phyloP scores from a whole-genome alignment of 2,329 filamentous ascomycete genomes.

The Tolypocladium nubicola region DNA sequence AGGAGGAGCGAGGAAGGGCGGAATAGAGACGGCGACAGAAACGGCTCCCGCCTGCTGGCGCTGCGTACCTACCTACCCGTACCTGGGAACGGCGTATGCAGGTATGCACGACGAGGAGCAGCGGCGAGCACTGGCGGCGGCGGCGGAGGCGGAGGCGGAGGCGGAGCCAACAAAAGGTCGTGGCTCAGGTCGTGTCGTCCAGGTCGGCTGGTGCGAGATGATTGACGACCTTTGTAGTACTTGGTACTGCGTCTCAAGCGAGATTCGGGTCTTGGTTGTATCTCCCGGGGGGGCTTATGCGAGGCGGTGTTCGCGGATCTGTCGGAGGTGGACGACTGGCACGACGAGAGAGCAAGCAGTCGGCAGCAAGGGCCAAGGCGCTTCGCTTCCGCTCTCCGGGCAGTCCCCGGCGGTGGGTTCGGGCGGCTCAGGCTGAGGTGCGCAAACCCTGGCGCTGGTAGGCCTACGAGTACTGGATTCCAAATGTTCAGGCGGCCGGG shows the following conservation, averaged over 20 bases:
- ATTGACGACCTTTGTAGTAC: not conserved
- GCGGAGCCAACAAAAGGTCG: not conserved
- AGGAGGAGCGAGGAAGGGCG: not conserved
- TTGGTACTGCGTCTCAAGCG: not conserved
- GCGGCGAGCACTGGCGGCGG: not conserved
- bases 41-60: not conserved
- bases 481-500: not conserved
- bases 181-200: not conserved
- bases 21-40: no score
- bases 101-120: not conserved
- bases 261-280: not conserved
- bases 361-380: no score
- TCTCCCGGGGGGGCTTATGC: not conserved
- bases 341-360: not conserved
- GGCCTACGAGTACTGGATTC: not conserved
- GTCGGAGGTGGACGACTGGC: constrained; percentile 1
- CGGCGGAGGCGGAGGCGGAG: not conserved
- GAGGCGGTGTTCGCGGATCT: constrained; percentile 1
- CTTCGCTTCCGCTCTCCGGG: no score
- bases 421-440: not conserved
- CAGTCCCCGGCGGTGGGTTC: not conserved
- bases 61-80: not conserved
- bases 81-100: no score
- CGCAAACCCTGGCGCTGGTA: not conserved
- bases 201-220: not conserved